A percentile compares a stretch with the other conserved stretches of the same genome.
Evolutionary conservation across 495 filamentous ascomycete genomes (phyloP).

Genomic region (Haplographium delicatum): DNA sequence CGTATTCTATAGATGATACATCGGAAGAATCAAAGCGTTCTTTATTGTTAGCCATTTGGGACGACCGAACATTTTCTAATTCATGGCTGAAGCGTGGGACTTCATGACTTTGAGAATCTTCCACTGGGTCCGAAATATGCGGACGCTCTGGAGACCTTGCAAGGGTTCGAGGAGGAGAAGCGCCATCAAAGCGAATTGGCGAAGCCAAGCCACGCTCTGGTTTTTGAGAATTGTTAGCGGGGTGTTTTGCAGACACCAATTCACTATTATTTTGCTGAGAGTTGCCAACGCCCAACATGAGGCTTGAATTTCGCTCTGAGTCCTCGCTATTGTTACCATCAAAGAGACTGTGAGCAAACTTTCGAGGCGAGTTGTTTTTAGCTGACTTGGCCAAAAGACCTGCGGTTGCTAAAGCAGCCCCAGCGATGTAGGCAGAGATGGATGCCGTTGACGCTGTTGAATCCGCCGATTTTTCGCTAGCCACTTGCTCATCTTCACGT

Average conservation of each 20-base stretch:
- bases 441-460: no score
- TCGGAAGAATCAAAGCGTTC: no score
- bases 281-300: no score
- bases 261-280: background rate
- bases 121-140: background rate
- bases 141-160: background rate
- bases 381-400: background rate
- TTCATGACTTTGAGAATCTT: no score
- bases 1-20: no score
- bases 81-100: background rate
- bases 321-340: conserved; percentile 9
- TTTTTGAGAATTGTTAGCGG: background rate
- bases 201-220: background rate
- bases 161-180: background rate
- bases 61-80: conserved; percentile 1
- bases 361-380: background rate
- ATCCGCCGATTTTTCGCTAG: no score
- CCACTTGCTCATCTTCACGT: no score
- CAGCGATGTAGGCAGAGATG: background rate
- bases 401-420: background rate
- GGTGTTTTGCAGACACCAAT: background rate
- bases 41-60: no score
- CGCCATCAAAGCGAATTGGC: background rate
- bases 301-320: background rate
- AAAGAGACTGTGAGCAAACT: conserved; percentile 7